Evolutionary conservation across 2,329 filamentous ascomycete genomes (phyloP).

Genomic region (Diaporthe sp.): DNA sequence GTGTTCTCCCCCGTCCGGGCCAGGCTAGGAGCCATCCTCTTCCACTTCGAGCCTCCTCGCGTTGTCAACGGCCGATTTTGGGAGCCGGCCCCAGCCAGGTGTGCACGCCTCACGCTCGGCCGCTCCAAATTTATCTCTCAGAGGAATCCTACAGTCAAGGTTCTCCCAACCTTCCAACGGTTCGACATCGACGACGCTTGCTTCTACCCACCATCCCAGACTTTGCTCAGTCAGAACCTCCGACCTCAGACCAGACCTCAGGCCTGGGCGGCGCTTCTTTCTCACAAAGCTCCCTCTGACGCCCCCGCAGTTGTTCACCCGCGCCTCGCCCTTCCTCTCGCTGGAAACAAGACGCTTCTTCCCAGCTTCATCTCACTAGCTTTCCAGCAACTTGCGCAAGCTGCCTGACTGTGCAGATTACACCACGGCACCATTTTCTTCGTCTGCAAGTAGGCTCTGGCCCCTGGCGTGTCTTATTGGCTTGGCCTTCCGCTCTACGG

Average conservation of each 20-base stretch:
- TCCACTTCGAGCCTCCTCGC: conserved; percentile 8
- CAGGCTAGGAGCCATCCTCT: conserved; percentile 5
- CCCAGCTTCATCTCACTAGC: conserved; percentile 1
- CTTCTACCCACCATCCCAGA: neutral
- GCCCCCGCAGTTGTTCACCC: conserved; percentile 12
- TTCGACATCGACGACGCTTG: neutral
- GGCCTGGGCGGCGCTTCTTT: neutral
- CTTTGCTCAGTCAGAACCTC: neutral
- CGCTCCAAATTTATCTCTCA: conserved; percentile 27
- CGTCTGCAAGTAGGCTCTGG: neutral
- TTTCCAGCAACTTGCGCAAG: conserved; percentile 10
- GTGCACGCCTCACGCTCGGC: conserved; percentile 17
- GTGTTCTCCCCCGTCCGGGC: neutral
- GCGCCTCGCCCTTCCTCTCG: conserved; percentile 9
- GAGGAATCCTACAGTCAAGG: conserved; percentile 11
- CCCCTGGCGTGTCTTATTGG: conserved; percentile 30
- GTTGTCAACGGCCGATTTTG: neutral
- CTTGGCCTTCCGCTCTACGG: conserved; percentile 22
- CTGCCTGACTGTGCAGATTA: conserved; percentile 9
- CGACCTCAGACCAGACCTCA: neutral
- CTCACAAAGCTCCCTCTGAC: conserved; percentile 11
- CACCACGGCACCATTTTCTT: conserved; percentile 6
- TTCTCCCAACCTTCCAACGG: conserved; percentile 25
- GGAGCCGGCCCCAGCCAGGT: conserved; percentile 13
- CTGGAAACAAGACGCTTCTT: conserved; percentile 9